Evolutionary conservation across 2,329 filamentous ascomycete species (phyloP), one percentile per base, ranked within the genome.

Genomic region (Trichoderma guizhouense): DNA sequence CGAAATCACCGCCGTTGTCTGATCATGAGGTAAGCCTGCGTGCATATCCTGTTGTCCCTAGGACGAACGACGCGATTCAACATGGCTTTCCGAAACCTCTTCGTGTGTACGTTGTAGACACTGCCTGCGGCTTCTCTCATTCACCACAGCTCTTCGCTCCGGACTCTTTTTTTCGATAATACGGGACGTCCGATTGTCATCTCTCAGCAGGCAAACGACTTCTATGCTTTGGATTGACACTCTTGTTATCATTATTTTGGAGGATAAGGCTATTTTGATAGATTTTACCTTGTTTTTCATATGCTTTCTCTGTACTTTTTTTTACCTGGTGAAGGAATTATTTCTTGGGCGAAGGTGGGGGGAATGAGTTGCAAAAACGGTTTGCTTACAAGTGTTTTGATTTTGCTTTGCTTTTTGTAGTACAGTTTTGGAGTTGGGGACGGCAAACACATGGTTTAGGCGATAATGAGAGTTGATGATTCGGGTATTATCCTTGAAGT

Each of bases 351-450:
- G 32, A 63, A 55, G 47, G 47, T 3, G n/a, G 64, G 53, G 26
- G 34, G 60, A 26, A n/a, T 58, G 55, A 69, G 65, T 47, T n/a
- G 55, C 55, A 34, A 69, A 69, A 69, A 60, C n/a, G 65, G 65
- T 61, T 43, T 67, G 64, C 51, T 69, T 61, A 34, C 18, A 30
- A 12, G 55, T 69, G 3, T 51, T 51, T 68, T 69, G 55, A 26
- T 32, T 57, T 67, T 30, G 24, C 30, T 30, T 32, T 30, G 36
- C 21, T n/a, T 60, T 69, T 61, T 39, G 53, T 61, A 32, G 28
- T 60, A 69, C 8, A 43, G 36, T 69, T 69, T 69, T 69, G 65
- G 65, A 69, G 65, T 69, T 69, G 53, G 36, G 55, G 36, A 28
- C 21, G 53, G 36, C 18, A 51, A 39, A 69, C 39, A 69, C 32